phyloP scores from a whole-genome alignment of 148 eudicot genomes.

The Amaranthus cruentus region DNA sequence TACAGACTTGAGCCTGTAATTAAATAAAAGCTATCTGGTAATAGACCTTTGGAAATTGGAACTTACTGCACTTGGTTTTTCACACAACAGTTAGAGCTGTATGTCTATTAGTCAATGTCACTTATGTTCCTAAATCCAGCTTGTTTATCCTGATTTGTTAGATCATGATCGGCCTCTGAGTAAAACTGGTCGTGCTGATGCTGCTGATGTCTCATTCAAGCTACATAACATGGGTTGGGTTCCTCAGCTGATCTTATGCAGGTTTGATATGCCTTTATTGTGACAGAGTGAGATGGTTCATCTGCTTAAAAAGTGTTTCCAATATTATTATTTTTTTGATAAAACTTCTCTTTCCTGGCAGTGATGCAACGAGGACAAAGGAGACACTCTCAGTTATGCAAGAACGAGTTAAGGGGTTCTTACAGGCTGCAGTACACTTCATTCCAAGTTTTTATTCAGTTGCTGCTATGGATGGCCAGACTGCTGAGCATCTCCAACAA shows the following conservation, averaged over 20 bases:
- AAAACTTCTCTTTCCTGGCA: conserved; percentile 22
- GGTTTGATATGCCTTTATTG: conserved; percentile 32
- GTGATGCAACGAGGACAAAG: conserved; percentile 74
- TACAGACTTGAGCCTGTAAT: too few relatives aligned
- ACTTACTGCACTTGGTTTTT: not conserved
- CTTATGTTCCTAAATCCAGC: conserved; percentile 10
- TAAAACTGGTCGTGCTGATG: conserved; percentile 73
- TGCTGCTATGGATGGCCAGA: conserved; percentile 98
- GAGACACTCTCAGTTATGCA: conserved; percentile 83
- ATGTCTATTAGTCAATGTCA: not conserved
- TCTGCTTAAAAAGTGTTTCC: not conserved
- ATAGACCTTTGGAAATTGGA: not conserved
- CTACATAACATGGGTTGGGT: conserved; percentile 79
- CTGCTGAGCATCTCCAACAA: conserved; percentile 78
- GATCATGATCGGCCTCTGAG: conserved; percentile 95
- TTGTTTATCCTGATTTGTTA: conserved; percentile 19
- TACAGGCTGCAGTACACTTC: conserved; percentile 73
- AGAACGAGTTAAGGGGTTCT: conserved; percentile 52
- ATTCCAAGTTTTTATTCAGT: conserved; percentile 85
- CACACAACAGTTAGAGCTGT: not conserved
- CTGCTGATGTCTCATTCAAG: conserved; percentile 58
- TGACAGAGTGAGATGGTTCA: not conserved
- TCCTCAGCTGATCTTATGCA: conserved; percentile 76
- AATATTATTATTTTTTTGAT: not conserved
- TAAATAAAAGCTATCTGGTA: not conserved